A percentile compares a stretch with the other conserved stretches of the same genome.
phyloP scores from a whole-genome alignment of 2,329 filamentous ascomycete genomes.

The Colletotrichum plurivorum region DNA sequence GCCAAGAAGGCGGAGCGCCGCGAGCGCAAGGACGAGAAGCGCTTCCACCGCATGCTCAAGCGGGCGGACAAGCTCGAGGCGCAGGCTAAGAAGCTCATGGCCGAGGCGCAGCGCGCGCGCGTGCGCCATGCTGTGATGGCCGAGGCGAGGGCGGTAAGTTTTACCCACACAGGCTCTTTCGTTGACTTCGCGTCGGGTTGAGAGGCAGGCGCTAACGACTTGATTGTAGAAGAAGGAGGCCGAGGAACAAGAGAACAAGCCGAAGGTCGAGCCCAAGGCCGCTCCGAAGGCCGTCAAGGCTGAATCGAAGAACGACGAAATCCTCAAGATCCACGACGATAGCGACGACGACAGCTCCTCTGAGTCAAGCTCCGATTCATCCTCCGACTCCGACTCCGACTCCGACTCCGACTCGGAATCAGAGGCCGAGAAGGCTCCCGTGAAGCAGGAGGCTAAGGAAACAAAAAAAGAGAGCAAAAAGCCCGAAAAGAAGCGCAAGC shows the following conservation, averaged over 20 bases:
- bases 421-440: conserved; percentile 41
- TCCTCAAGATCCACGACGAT: conserved; percentile 40
- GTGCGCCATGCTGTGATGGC: conserved; percentile 47
- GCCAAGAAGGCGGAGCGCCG: conserved; percentile 47
- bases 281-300: no score
- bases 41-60: conserved; percentile 52
- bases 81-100: conserved; percentile 56
- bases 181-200: not conserved
- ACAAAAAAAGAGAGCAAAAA: conserved; percentile 42
- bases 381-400: conserved; percentile 36
- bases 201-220: conserved; percentile 7
- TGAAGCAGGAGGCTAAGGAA: conserved; percentile 36
- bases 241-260: conserved; percentile 44
- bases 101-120: conserved; percentile 54
- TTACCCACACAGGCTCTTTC: not conserved
- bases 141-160: conserved; percentile 44
- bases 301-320: conserved; percentile 16
- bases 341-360: conserved; percentile 42
- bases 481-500: conserved; percentile 46
- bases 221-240: conserved; percentile 44
- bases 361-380: conserved; percentile 41
- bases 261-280: conserved; percentile 32
- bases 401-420: conserved; percentile 16
- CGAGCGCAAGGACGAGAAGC: conserved; percentile 54
- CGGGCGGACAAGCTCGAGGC: conserved; percentile 58